Conservation (phyloP, 2,329 filamentous ascomycete species). For the Neonectria faginata region DNA sequence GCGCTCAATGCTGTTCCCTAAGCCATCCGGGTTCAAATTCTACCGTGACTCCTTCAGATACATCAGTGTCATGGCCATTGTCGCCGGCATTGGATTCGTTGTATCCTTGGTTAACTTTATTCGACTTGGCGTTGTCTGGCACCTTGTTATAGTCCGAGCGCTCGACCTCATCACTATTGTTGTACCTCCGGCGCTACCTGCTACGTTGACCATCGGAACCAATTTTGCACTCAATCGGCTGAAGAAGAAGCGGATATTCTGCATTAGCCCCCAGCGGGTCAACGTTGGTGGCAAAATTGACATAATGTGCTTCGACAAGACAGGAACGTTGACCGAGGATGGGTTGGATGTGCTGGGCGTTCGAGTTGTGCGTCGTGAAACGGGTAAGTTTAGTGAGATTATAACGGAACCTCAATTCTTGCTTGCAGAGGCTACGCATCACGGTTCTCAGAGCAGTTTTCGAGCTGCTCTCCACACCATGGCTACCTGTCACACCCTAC, state of each 20-base stretch:
- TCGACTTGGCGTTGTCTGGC: slow-evolving; percentile 83
- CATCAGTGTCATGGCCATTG: slow-evolving; percentile 92
- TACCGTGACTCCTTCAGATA: slow-evolving; percentile 98
- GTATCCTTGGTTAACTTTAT: slow-evolving; percentile 96
- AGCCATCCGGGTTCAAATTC: slow-evolving; percentile 98
- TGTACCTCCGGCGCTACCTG: slow-evolving; percentile 92
- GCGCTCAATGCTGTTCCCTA: slow-evolving; percentile 97
- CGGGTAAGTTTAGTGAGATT: slow-evolving; percentile 78
- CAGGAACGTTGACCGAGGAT: slow-evolving; percentile 96
- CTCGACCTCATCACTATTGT: slow-evolving; percentile 98
- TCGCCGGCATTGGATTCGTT: slow-evolving; percentile 88
- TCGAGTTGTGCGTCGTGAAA: slow-evolving; percentile 75
- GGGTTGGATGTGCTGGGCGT: slow-evolving; percentile 93
- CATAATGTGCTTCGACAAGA: slow-evolving; percentile 98
- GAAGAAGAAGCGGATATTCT: slow-evolving; percentile 92
- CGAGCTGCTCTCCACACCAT: slow-evolving; percentile 87
- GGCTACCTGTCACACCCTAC: slow-evolving; percentile 95
- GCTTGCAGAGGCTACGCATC: slow-evolving; percentile 57
- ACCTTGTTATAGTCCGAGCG: slow-evolving; percentile 90
- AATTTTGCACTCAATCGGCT: slow-evolving; percentile 92
- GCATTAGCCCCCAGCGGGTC: slow-evolving; percentile 96
- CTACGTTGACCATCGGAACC: slow-evolving; percentile 94
- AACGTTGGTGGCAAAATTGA: slow-evolving; percentile 97
- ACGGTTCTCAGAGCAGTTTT: slow-evolving; percentile 50
- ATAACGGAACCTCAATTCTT: slow-evolving; percentile 73